phyloP scores from a whole-genome alignment of 371 early-diverging fungal species.

The Mucor piriformis region DNA sequence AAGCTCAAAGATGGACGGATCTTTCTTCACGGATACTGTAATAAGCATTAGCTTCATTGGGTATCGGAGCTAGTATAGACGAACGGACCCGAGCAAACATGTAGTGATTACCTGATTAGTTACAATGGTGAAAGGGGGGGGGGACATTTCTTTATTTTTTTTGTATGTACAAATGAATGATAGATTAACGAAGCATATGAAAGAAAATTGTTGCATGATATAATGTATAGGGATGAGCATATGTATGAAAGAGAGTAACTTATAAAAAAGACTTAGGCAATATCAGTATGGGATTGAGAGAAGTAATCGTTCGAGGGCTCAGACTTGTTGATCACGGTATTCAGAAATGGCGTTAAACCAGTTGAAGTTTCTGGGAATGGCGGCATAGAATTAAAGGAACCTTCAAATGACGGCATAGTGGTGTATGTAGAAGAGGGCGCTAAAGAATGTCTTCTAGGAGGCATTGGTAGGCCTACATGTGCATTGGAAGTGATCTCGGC shows the following conservation, averaged over 20 bases:
- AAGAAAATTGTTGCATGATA: background rate
- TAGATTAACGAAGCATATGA: background rate
- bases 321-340: slow-evolving; percentile 28
- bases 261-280: background rate
- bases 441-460: slow-evolving; percentile 12
- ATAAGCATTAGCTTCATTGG: too few relatives aligned
- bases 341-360: slow-evolving; percentile 31
- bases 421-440: background rate
- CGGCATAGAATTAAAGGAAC: slow-evolving; percentile 1
- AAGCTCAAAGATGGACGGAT: too few relatives aligned
- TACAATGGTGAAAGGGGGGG: too few relatives aligned
- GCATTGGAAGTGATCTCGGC: slow-evolving; percentile 21
- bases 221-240: background rate
- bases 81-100: too few relatives aligned
- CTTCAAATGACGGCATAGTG: background rate
- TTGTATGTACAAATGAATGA: background rate
- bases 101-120: too few relatives aligned
- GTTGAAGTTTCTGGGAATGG: slow-evolving; percentile 19
- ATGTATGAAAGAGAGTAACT: background rate
- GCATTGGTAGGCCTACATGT: background rate
- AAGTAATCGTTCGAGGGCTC: slow-evolving; percentile 16
- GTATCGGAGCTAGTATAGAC: too few relatives aligned
- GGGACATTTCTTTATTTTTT: background rate
- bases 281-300: slow-evolving; percentile 9
- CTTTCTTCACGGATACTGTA: too few relatives aligned